phyloP scores from a whole-genome alignment of 2,329 filamentous ascomycete genomes.

The Atkinsonella texensis region DNA sequence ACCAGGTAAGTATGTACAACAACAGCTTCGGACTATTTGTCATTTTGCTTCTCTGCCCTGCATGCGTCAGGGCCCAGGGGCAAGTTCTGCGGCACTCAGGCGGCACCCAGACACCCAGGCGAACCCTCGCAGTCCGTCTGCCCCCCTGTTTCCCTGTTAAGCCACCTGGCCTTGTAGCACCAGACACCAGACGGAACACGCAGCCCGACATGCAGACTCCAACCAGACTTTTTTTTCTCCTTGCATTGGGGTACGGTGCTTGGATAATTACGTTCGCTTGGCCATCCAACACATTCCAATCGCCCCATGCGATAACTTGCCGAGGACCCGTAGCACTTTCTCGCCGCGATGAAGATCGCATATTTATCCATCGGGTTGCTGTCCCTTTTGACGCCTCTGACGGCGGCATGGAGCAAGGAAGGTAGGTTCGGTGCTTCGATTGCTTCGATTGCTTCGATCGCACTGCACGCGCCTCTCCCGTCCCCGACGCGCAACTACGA shows the following conservation, averaged over 20 bases:
- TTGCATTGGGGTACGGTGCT: background rate
- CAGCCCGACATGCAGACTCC: background rate
- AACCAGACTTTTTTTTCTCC: background rate
- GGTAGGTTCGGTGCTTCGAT: conserved; percentile 33
- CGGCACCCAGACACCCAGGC: too few relatives aligned
- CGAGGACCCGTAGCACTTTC: background rate
- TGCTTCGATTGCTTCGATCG: background rate
- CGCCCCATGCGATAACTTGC: background rate
- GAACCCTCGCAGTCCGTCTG: background rate
- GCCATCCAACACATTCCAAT: conserved; percentile 1
- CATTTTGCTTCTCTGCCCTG: too few relatives aligned
- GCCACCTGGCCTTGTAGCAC: conserved; percentile 8
- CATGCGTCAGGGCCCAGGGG: too few relatives aligned
- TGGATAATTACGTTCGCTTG: background rate
- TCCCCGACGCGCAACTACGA: too few relatives aligned
- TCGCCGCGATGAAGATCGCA: conserved; percentile 52
- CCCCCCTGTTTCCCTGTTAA: conserved; percentile 1
- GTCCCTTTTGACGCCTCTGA: conserved; percentile 53
- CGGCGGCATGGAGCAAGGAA: conserved; percentile 76
- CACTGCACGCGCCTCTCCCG: background rate
- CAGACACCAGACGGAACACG: background rate
- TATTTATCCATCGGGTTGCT: conserved; percentile 57
- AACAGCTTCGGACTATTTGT: too few relatives aligned
- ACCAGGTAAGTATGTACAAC: too few relatives aligned
- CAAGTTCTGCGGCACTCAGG: too few relatives aligned